A percentile compares a stretch with the other conserved stretches of the same genome.
phyloP scores from a whole-genome alignment of 306 rosid species.

The Casuarina glauca region DNA sequence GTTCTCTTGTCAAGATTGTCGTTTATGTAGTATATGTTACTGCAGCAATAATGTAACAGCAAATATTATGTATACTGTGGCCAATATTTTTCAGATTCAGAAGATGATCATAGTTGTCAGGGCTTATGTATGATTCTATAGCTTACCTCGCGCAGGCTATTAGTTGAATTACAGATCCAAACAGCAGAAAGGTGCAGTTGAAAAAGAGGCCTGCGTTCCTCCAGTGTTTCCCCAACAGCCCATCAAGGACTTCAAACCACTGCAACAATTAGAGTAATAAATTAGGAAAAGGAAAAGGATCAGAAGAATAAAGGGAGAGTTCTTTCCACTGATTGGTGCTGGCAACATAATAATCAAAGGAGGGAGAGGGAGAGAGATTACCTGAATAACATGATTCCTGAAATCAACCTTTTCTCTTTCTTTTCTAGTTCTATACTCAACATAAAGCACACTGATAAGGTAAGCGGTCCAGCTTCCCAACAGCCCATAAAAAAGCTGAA shows the following conservation, averaged over 20 bases:
- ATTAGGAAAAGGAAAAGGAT: conserved; percentile 11
- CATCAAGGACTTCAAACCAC: conserved; percentile 99
- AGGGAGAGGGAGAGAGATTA: conserved; percentile 7
- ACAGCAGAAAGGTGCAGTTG: conserved; percentile 96
- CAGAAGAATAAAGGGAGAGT: neutral
- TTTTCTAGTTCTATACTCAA: conserved; percentile 95
- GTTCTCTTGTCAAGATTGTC: conserved; percentile 99
- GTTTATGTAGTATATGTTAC: conserved; percentile 93
- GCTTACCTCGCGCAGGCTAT: conserved; percentile 97
- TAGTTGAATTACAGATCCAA: conserved; percentile 97
- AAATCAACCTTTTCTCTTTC: conserved; percentile 96
- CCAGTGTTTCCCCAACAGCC: conserved; percentile 92
- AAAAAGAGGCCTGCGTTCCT: conserved; percentile 87
- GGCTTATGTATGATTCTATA: neutral
- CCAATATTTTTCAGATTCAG: too few species aligned
- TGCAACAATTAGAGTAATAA: conserved; percentile 25
- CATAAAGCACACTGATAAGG: conserved; percentile 86
- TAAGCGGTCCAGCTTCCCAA: conserved; percentile 99
- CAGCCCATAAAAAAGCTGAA: conserved; percentile 91
- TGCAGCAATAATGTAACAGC: conserved; percentile 29
- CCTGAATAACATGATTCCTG: conserved; percentile 96
- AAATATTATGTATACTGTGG: neutral
- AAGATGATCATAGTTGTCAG: neutral
- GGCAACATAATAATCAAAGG: too few species aligned
- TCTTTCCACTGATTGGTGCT: too few species aligned